Evolutionary conservation across 1,139 yeast genomes (phyloP), one percentile per base, ranked within the genome.

Genomic region (Trichomonascaceae sp.): DNA sequence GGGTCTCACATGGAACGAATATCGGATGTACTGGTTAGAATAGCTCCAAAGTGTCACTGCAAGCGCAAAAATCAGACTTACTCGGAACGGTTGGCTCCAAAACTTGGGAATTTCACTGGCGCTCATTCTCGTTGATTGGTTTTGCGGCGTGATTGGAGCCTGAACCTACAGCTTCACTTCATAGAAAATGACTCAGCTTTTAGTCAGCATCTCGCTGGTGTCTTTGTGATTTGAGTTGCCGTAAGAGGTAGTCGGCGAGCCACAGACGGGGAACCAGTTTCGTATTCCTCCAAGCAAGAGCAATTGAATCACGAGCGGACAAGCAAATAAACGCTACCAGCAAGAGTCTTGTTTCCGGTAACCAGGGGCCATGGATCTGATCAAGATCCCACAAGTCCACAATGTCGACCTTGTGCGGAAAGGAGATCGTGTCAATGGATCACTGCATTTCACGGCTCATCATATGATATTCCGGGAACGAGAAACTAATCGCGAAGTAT

Each of bases 1-100:
- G 35, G 93, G 93, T 54, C 74, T 74, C 45, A 74, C 74, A 60
- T 79, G 82, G 28, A 89, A 80, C 47, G 76, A 78, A 59, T 74
- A 79, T 56, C 87, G 78, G 42, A 75, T 59, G 79, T 84, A 80
- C 82, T 77, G 62, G 34, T 31, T 26, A 35, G 33, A 14, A n/a
- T n/a, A n/a, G 26, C 18, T n/a, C 13, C 13, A 13, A 4, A 23
- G n/a, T n/a, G n/a, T n/a, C n/a, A n/a, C n/a, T n/a, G n/a, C n/a
- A n/a, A 5, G 27, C 14, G 17, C 4, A 8, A 11, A 31, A 31
- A 33, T 28, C 29, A 3, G 18, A 32, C 43, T 16, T 38, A 45
- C 50, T 35, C 48, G 33, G 29, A 44, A 27, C 13, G 50, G 50
- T 28, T 44, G 45, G 20, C 35, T 40, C 46, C 49, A 46, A 38